These are phyloP conservation scores for Pyricularia pennisetigena DNA, from an alignment of 2,329 filamentous ascomycete genomes.

Conservation along the genomic window DNA sequence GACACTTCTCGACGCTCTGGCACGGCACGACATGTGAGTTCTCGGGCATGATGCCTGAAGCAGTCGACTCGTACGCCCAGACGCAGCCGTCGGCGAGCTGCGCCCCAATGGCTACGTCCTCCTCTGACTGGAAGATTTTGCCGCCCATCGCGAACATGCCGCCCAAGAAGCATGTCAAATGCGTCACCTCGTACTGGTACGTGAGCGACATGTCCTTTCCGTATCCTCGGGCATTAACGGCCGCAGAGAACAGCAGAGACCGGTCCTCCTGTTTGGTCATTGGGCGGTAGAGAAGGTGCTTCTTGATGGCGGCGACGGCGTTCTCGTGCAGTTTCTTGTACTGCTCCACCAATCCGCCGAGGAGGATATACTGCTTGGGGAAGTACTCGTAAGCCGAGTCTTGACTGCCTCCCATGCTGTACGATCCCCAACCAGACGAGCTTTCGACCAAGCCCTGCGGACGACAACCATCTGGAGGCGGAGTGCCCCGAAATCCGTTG, in stretches of 20 bases:
- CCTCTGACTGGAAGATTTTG: conserved; percentile 47
- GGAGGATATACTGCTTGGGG: conserved; percentile 62
- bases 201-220: conserved; percentile 23
- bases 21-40: conserved; percentile 38
- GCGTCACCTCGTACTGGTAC: conserved; percentile 50
- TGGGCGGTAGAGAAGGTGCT: conserved; percentile 68
- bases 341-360: conserved; percentile 64
- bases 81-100: conserved; percentile 60
- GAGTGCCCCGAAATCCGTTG: conserved; percentile 15
- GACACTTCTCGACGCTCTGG: conserved; percentile 30
- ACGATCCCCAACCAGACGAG: conserved; percentile 33
- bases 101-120: conserved; percentile 53
- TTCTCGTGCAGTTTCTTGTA: conserved; percentile 65
- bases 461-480: conserved; percentile 37
- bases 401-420: conserved; percentile 54
- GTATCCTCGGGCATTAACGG: conserved; percentile 38
- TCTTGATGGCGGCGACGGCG: conserved; percentile 56
- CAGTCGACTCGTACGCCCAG: conserved; percentile 55
- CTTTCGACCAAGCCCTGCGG: conserved; percentile 47
- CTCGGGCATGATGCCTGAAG: conserved; percentile 58
- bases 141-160: conserved; percentile 61
- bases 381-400: conserved; percentile 68
- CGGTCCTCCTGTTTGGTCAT: conserved; percentile 56
- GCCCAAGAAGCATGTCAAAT: conserved; percentile 59
- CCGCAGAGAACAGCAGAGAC: conserved; percentile 67